These are phyloP conservation scores for Nemania sp. DNA, from an alignment of 2,329 filamentous ascomycete species.

Conservation along the genomic window DNA sequence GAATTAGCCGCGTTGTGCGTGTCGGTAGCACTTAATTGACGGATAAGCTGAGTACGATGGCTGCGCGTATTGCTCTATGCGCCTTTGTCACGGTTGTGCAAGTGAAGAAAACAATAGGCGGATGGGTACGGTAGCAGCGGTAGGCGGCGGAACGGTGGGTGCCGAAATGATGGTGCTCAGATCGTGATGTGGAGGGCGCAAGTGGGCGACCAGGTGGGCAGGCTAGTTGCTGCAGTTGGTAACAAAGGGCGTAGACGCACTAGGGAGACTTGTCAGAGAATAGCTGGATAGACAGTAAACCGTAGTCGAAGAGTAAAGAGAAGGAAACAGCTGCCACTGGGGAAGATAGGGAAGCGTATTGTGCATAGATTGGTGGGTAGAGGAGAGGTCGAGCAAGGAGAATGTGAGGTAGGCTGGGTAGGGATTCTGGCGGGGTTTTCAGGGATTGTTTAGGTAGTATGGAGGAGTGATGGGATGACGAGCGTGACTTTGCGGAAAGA, in stretches of 20 bases:
- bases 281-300: slow-evolving; percentile 13
- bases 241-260: slow-evolving; percentile 22
- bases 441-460: slow-evolving; percentile 29
- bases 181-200: slow-evolving; percentile 19
- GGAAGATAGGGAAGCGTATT: slow-evolving; percentile 25
- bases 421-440: slow-evolving; percentile 39
- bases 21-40: slow-evolving; percentile 27
- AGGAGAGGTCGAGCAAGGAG: slow-evolving; percentile 36
- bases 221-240: slow-evolving; percentile 13
- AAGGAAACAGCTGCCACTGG: slow-evolving; percentile 20
- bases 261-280: slow-evolving; percentile 24
- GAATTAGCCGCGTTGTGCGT: slow-evolving; percentile 23
- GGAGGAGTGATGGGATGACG: slow-evolving; percentile 39
- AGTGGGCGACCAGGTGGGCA: slow-evolving; percentile 16
- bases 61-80: slow-evolving; percentile 18
- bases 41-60: slow-evolving; percentile 19
- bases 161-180: slow-evolving; percentile 17
- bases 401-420: slow-evolving; percentile 30
- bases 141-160: slow-evolving; percentile 10
- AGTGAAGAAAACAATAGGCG: slow-evolving; percentile 10
- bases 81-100: slow-evolving; percentile 22
- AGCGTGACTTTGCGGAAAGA: slow-evolving; percentile 41
- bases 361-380: slow-evolving; percentile 23
- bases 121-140: slow-evolving; percentile 11
- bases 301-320: slow-evolving; percentile 11